phyloP scores from a whole-genome alignment of 192 early-diverging fungal species.

The Kickxella alabastrina region DNA sequence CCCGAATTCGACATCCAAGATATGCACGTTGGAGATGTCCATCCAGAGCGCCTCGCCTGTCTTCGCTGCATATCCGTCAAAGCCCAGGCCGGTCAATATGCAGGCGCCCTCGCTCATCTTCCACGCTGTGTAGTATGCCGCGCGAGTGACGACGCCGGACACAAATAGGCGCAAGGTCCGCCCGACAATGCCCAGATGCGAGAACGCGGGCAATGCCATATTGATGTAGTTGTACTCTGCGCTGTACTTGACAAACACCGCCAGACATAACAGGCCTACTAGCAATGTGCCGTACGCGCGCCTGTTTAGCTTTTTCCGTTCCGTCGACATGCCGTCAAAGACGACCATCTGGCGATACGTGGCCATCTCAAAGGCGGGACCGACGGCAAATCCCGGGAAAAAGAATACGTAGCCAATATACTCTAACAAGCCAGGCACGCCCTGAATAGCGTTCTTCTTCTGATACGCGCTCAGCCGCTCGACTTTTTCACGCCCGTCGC shows the following conservation, averaged over 20 bases:
- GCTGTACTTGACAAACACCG: conserved; percentile 28
- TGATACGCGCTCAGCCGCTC: conserved; percentile 60
- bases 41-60: conserved; percentile 66
- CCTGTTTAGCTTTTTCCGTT: conserved; percentile 9
- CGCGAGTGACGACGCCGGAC: conserved; percentile 23
- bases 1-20: conserved; percentile 70
- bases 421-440: conserved; percentile 66
- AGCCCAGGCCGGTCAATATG: conserved; percentile 77
- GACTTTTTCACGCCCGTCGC: conserved; percentile 62
- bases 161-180: conserved; percentile 21
- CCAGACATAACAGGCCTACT: too few species aligned
- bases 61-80: conserved; percentile 61
- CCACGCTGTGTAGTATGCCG: conserved; percentile 86
- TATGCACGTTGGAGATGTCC: conserved; percentile 72
- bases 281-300: conserved; percentile 27
- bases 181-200: conserved; percentile 4
- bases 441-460: conserved; percentile 54
- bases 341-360: conserved; percentile 54
- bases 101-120: conserved; percentile 84
- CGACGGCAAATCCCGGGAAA: conserved; percentile 79
- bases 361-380: conserved; percentile 73
- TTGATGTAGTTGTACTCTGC: conserved; percentile 12
- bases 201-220: conserved; percentile 22
- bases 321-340: conserved; percentile 23
- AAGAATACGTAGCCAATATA: conserved; percentile 89